Conservation (phyloP, 306 rosid genomes). For the Medicago ruthenica region DNA sequence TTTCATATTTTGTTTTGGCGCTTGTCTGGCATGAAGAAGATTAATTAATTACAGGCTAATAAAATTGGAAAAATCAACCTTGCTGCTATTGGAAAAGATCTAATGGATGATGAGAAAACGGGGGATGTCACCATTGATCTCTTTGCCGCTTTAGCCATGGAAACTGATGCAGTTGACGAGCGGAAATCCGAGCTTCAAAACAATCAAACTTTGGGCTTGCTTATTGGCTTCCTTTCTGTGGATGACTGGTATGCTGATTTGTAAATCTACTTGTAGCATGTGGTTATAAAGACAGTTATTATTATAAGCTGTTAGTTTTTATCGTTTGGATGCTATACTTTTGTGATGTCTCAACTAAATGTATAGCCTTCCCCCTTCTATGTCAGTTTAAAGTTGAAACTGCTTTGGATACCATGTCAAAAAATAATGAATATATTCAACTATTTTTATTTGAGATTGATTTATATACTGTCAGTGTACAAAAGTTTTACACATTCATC, state of each 20-base stretch:
- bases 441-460: neutral
- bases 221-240: constrained; percentile 87
- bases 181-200: constrained; percentile 81
- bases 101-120: constrained; percentile 96
- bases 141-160: constrained; percentile 79
- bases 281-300: neutral
- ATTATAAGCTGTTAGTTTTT: neutral
- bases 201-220: constrained; percentile 95
- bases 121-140: constrained; percentile 93
- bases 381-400: constrained; percentile 2
- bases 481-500: too few relatives aligned
- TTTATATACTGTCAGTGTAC: too few relatives aligned
- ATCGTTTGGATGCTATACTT: neutral
- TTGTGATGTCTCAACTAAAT: neutral
- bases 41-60: constrained; percentile 70
- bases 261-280: constrained; percentile 18
- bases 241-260: constrained; percentile 80
- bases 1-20: constrained; percentile 22
- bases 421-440: neutral
- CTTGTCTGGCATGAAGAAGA: constrained; percentile 22
- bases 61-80: constrained; percentile 96
- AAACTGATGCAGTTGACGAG: constrained; percentile 78
- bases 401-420: constrained; percentile 27
- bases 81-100: constrained; percentile 96
- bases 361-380: neutral